Conservation (phyloP, 768 basidiomycete genomes). For the Hericium rajendrae region DNA sequence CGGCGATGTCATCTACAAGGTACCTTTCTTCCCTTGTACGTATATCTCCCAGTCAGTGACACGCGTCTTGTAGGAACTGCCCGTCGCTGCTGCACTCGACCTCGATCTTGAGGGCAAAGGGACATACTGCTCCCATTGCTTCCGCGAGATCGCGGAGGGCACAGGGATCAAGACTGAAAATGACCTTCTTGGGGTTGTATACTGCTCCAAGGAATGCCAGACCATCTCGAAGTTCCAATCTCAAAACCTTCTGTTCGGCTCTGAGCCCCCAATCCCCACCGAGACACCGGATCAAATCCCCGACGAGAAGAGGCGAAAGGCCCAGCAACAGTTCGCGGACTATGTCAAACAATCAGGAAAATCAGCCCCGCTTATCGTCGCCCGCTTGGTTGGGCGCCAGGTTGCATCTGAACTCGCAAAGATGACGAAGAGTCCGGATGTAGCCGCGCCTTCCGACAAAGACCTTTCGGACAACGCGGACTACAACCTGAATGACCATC, state of each 20-base stretch:
- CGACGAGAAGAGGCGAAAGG: slow-evolving; percentile 39
- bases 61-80: slow-evolving; percentile 48
- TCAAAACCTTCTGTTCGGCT: slow-evolving; percentile 62
- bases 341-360: slow-evolving; percentile 41
- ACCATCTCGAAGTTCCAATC: slow-evolving; percentile 45
- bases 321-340: slow-evolving; percentile 50
- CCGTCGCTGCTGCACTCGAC: slow-evolving; percentile 64
- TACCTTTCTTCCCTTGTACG: slow-evolving; percentile 16
- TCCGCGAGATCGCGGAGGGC: slow-evolving; percentile 44
- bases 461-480: slow-evolving; percentile 37
- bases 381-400: slow-evolving; percentile 66
- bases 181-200: slow-evolving; percentile 49
- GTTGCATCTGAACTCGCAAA: slow-evolving; percentile 56
- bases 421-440: slow-evolving; percentile 24
- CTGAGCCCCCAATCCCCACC: slow-evolving; percentile 49
- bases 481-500: slow-evolving; percentile 65
- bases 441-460: slow-evolving; percentile 15
- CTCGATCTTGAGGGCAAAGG: slow-evolving; percentile 58
- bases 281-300: slow-evolving; percentile 24
- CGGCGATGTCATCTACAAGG: slow-evolving; percentile 75
- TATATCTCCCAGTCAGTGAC: too few species aligned
- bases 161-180: slow-evolving; percentile 34
- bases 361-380: slow-evolving; percentile 47
- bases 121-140: slow-evolving; percentile 65
- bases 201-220: slow-evolving; percentile 68